Evolutionary conservation across 257 asterid species (phyloP), one percentile per base, ranked within the genome.

Genomic region (Ballota nigra): DNA sequence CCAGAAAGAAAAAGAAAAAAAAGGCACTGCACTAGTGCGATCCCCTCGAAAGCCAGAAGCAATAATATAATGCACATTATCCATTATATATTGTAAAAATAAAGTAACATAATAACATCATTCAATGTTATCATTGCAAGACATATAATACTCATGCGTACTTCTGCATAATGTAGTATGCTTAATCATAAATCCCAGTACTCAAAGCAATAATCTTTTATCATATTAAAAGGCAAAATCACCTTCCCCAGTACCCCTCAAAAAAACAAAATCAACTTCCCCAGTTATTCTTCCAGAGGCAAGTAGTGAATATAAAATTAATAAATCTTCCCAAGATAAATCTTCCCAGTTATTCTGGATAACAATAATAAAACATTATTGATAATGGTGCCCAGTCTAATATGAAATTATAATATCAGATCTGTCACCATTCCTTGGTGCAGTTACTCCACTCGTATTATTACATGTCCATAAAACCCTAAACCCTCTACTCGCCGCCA

Each of bases 211-310:
- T 19, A 24, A 52, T 23, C 78, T 73, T 73, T 56, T 58, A 20
- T 22, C 24, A 52, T 45, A 55, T 29, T 38, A 56, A 68, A 65
- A 73, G 61, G 23, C 28, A 70, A 0, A 57, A 77, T 66, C 73
- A 81, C 52, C 75, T 53, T 23, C 69, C 76, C 80, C 71, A 78
- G 55, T 51, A 65, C n/a, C n/a, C n/a, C n/a, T n/a, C n/a, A n/a
- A 56, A 68, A 65, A 72, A 65, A 19, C 26, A 69, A 0, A 57
- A 77, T 66, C 73, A 81, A 57, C 75, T 47, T 23, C 69, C 76
- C 80, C 72, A 78, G 56, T 52, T 68, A 60, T 8, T 68, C 57
- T 77, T 74, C 24, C 43, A 68, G 62, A 60, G 26, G 51, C 53
- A 53, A 67, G 29, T 58, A 66, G 10, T 45, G 12, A 70, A 68